Evolutionary conservation across 2,329 filamentous ascomycete species (phyloP).

Genomic region (Aspergillus caelatus): DNA sequence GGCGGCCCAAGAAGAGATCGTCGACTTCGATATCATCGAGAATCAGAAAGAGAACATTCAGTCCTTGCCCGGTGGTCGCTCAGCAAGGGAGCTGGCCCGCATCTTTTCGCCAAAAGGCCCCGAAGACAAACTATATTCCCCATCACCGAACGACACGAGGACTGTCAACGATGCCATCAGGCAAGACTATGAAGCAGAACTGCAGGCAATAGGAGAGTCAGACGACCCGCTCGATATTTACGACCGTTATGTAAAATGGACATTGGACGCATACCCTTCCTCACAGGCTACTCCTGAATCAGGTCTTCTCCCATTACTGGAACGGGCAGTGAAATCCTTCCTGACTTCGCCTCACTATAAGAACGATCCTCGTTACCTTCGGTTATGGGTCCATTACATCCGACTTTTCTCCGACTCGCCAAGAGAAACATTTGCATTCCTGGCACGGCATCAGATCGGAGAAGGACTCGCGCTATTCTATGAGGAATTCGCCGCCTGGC

Average conservation of each 20-base stretch:
- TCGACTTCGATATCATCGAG: slow-evolving; percentile 88
- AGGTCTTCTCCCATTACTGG: slow-evolving; percentile 84
- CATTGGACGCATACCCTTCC: slow-evolving; percentile 89
- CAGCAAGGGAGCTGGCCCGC: slow-evolving; percentile 83
- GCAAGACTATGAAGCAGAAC: slow-evolving; percentile 82
- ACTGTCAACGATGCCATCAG: slow-evolving; percentile 79
- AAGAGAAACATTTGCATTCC: slow-evolving; percentile 87
- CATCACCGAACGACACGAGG: slow-evolving; percentile 71
- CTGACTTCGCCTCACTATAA: slow-evolving; percentile 85
- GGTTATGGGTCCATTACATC: slow-evolving; percentile 93
- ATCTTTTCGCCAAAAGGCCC: slow-evolving; percentile 59
- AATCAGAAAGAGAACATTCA: slow-evolving; percentile 98
- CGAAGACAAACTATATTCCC: slow-evolving; percentile 58
- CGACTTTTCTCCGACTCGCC: slow-evolving; percentile 90
- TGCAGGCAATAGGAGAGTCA: slow-evolving; percentile 76
- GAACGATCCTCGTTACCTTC: slow-evolving; percentile 91
- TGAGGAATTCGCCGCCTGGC: slow-evolving; percentile 93
- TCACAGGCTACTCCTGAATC: slow-evolving; percentile 89
- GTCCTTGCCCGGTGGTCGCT: slow-evolving; percentile 82
- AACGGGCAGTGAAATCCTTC: slow-evolving; percentile 90
- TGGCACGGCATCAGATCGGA: slow-evolving; percentile 85
- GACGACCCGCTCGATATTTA: slow-evolving; percentile 96
- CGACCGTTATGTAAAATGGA: slow-evolving; percentile 97
- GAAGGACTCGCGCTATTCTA: slow-evolving; percentile 89
- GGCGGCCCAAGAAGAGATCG: slow-evolving; percentile 46